These are phyloP conservation scores for Cladosporium phlei DNA, from an alignment of 2,329 filamentous ascomycete species.

Conservation along the genomic window DNA sequence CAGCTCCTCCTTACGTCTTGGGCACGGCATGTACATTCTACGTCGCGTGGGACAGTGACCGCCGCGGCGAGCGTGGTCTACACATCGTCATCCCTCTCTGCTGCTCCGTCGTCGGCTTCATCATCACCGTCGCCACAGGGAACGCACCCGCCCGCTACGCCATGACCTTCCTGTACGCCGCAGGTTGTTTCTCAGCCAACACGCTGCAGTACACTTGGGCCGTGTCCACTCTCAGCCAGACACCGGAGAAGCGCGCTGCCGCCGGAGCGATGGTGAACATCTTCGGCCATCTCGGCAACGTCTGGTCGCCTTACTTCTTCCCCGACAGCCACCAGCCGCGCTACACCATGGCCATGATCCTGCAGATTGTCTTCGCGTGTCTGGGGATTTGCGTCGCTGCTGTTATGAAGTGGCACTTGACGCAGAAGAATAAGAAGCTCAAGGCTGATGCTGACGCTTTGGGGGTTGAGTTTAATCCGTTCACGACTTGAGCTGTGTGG, in stretches of 20 bases:
- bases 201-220: conserved; percentile 36
- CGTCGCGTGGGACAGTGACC: conserved; percentile 33
- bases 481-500: conserved; percentile 2
- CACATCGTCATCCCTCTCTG: conserved; percentile 16
- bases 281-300: conserved; percentile 39
- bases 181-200: conserved; percentile 34
- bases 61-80: conserved; percentile 38
- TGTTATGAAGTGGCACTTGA: conserved; percentile 14
- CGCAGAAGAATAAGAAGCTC: conserved; percentile 14
- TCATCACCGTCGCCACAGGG: conserved; percentile 6
- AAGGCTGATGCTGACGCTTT: conserved; percentile 3
- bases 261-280: conserved; percentile 49
- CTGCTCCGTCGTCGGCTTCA: conserved; percentile 7
- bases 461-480: conserved; percentile 2
- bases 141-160: conserved; percentile 21
- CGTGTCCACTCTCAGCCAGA: conserved; percentile 31
- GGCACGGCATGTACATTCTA: conserved; percentile 26
- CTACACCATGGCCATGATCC: conserved; percentile 14
- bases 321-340: conserved; percentile 12
- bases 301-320: conserved; percentile 41
- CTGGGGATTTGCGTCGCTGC: conserved; percentile 9
- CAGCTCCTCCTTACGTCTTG: conserved; percentile 27
- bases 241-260: conserved; percentile 43
- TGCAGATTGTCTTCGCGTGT: conserved; percentile 13
- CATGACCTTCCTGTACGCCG: conserved; percentile 32